Base-by-base conservation (phyloP, 306 rosid genomes). In the Cucurbita ficifolia region DNA sequence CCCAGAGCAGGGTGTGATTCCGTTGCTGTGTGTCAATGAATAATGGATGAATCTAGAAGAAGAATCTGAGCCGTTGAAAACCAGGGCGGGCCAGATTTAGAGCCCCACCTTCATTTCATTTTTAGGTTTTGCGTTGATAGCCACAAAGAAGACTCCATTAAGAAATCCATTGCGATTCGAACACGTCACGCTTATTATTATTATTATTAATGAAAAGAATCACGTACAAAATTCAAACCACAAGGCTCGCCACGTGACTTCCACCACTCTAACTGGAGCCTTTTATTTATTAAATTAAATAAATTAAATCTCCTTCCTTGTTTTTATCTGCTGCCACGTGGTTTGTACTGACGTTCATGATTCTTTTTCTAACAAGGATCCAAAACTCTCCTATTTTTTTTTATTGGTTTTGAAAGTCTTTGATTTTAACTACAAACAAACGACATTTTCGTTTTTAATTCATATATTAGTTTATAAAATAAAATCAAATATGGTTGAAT, bases 111-210 rank as follows among this genome's bases (percentile, higher is more conserved):
- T 68, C 52, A 65, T 33, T 72, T 72, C 52, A 65, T 16, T 72
- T 72, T 72, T 72, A 55, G 76, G 64, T 72, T 72, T 51, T 51
- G 11, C 61, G 48, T 69, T 48, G 57, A 69, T 22, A 69, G 57
- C 55, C 56, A 69, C 72, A 63, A 10, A 68, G 29, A 24, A 21
- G 21, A 68, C 74, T 69, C 58, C 57, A 49, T 69, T 48, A 69
- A 69, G 57, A 49, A 69, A 29, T 7, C 74, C 29, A 56, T 16
- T 12, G 12, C 42, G 74, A 69, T 69, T 69, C 45, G 22, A 49
- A 69, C 74, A 69, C 74, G 74, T 69, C 2, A 19, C 72, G 7
- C 35, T 39, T 24, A 12, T 48, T 48, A 29, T 29, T 29, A 29
- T 29, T 29, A 29, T 29, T 29, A 2, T 8, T 6, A 8, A 39